Conservation (phyloP, 2,329 filamentous ascomycete genomes). For the Aspergillus carbonarius region DNA sequence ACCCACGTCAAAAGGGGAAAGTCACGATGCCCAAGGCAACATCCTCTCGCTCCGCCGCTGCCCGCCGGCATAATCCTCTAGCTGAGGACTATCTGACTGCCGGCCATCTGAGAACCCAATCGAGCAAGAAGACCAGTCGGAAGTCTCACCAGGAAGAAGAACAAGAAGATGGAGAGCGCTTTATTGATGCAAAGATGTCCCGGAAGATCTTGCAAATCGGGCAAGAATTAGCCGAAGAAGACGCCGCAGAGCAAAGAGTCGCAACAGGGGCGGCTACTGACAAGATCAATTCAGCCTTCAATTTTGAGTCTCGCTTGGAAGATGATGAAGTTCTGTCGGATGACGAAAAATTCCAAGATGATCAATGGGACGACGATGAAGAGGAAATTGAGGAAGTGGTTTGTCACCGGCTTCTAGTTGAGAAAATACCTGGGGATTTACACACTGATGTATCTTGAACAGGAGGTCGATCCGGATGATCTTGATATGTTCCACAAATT, state of each 20-base stretch:
- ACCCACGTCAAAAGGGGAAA: background rate
- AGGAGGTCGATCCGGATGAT: constrained; percentile 86
- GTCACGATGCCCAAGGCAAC: constrained; percentile 74
- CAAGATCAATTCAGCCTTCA: constrained; percentile 65
- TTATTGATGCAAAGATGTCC: constrained; percentile 84
- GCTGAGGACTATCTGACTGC: constrained; percentile 79
- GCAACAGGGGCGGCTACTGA: constrained; percentile 41
- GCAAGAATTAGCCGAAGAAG: constrained; percentile 83
- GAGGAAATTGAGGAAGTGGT: constrained; percentile 58
- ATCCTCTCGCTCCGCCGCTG: constrained; percentile 55
- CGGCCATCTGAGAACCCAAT: constrained; percentile 69
- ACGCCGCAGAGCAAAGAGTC: constrained; percentile 53
- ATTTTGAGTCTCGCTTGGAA: constrained; percentile 74
- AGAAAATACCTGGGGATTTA: background rate
- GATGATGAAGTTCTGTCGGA: constrained; percentile 52
- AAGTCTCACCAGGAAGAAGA: constrained; percentile 58
- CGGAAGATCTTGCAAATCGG: constrained; percentile 86
- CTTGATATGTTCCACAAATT: constrained; percentile 90
- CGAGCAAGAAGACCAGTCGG: constrained; percentile 66
- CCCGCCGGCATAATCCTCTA: constrained; percentile 82
- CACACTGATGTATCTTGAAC: constrained; percentile 4
- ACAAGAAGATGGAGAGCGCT: constrained; percentile 64
- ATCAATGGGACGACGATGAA: constrained; percentile 78
- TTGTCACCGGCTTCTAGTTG: constrained; percentile 16
- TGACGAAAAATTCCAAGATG: constrained; percentile 52